Evolutionary conservation across 768 basidiomycete genomes (phyloP), one percentile per base, ranked within the genome.

Genomic region (Auriscalpium orientale): DNA sequence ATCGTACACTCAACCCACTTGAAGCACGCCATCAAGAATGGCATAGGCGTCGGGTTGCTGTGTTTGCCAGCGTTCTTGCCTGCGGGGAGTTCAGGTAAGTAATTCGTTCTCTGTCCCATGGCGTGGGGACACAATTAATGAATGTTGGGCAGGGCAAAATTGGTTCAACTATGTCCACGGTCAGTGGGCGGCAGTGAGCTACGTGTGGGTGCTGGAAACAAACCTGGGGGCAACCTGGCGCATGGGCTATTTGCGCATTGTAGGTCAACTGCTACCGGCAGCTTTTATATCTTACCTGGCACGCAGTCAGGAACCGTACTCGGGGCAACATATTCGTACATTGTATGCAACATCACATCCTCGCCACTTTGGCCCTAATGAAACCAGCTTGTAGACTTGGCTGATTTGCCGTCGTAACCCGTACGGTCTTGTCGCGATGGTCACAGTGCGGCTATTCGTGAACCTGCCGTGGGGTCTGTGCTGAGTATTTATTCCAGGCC

Each of bases 221-320:
- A 80, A 76, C 56, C 77, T 75, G 1, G 79, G 77, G n/a, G 77
- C 78, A 43, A 79, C 78, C 8, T 78, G 76, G 72, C 67, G 77
- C 45, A 70, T 75, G 6, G 74, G 72, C 8, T 76, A 75, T 58
- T 65, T 79, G 34, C 73, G 78, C 54, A 60, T 77, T 35, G 78
- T 76, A 53, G 59, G 70, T 58, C 28, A 28, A 28, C 20, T 55
- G 28, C n/a, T 34, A 16, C 35, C 13, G 15, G 8, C 15, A 6
- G 5, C 21, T n/a, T 2, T 28, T 7, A 18, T 20, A 36, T 13
- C 21, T 34, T 52, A 6, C 28, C 56, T 43, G 6, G 51, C n/a
- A 48, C 21, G 7, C 40, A 71, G 70, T 46, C 65, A 13, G 71
- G 71, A 9, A 71, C 71, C 12, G 55, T 68, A 34, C 35, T 68